These are phyloP conservation scores for Lactuca sativa DNA, from an alignment of 129 eudicot genomes.

Conservation along the genomic window DNA sequence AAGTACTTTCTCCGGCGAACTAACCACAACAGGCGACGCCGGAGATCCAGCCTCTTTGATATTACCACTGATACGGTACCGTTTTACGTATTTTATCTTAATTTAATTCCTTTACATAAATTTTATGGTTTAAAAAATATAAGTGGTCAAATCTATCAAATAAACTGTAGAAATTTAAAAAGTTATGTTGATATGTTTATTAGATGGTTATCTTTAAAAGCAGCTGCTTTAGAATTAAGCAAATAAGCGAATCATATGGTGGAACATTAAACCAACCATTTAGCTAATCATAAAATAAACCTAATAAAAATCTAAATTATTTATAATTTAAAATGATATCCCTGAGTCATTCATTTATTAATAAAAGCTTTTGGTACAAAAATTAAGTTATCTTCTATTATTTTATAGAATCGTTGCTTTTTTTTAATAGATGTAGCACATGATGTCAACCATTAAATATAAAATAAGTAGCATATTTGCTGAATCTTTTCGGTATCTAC, in stretches of 20 bases:
- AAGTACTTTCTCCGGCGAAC: constrained; percentile 86
- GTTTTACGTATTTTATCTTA: not conserved
- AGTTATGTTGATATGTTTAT: too few relatives aligned
- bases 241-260: constrained; percentile 21
- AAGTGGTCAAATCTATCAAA: constrained; percentile 22
- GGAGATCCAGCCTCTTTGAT: constrained; percentile 92
- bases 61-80: constrained; percentile 84
- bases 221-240: constrained; percentile 29
- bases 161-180: not conserved
- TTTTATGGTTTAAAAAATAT: not conserved
- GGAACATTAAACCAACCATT: constrained; percentile 18
- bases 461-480: not conserved
- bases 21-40: constrained; percentile 82
- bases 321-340: constrained; percentile 8
- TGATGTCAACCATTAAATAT: constrained; percentile 20
- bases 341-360: constrained; percentile 11
- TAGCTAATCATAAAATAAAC: constrained; percentile 7
- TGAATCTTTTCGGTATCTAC: not conserved
- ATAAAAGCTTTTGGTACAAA: constrained; percentile 20
- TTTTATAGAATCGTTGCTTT: constrained; percentile 14
- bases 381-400: constrained; percentile 27
- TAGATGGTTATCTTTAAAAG: not conserved
- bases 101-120: too few relatives aligned
- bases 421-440: constrained; percentile 14
- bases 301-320: not conserved